These are phyloP conservation scores for Choanephora cucurbitarum DNA, from an alignment of 371 early-diverging fungal species.

Conservation along the genomic window DNA sequence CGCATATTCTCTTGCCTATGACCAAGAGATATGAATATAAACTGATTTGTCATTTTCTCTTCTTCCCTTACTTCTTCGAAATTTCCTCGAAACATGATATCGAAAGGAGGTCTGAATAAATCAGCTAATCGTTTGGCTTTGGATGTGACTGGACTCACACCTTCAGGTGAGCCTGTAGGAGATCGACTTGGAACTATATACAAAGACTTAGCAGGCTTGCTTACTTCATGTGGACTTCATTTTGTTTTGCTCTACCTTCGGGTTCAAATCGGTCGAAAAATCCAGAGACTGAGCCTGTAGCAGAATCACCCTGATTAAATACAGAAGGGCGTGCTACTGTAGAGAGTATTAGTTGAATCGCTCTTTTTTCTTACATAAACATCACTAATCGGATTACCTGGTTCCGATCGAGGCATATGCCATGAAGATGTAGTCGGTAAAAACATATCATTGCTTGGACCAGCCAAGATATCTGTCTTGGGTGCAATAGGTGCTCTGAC, in stretches of 20 bases:
- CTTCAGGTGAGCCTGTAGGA: constrained; percentile 6
- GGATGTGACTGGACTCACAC: constrained; percentile 26
- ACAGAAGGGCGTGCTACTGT: constrained; percentile 29
- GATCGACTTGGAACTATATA: constrained; percentile 13
- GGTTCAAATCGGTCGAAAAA: constrained; percentile 22
- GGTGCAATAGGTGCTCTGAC: constrained; percentile 83
- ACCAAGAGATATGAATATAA: not conserved
- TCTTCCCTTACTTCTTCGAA: constrained; percentile 64
- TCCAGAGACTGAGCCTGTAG: constrained; percentile 35
- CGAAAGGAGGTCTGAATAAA: constrained; percentile 86
- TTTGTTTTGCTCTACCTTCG: no score
- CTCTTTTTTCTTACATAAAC: no score
- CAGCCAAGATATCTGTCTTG: constrained; percentile 72
- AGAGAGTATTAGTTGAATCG: constrained; percentile 1
- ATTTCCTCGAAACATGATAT: constrained; percentile 80
- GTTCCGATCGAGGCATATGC: constrained; percentile 7
- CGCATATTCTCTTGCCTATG: constrained; percentile 74
- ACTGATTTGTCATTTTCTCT: not conserved
- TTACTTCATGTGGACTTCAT: no score
- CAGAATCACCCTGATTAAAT: constrained; percentile 55
- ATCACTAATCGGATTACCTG: no score
- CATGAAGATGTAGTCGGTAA: not conserved
- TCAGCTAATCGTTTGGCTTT: constrained; percentile 64
- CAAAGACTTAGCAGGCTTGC: not conserved
- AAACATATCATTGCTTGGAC: constrained; percentile 22